Base-by-base conservation (phyloP, 176 grass and related monocot genomes). In the Tuctoria greenei region DNA sequence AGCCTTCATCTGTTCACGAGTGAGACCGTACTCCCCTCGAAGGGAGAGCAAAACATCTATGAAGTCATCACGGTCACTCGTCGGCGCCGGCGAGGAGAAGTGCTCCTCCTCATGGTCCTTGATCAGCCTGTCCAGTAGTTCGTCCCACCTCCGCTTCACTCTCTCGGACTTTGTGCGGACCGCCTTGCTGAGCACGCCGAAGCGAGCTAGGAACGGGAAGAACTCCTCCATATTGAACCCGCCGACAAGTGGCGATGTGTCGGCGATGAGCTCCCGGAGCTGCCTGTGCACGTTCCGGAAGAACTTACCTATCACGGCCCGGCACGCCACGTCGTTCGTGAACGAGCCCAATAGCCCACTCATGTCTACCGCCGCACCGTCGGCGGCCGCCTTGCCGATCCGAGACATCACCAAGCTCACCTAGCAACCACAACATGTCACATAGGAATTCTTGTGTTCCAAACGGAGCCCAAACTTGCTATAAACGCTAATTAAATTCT, bases 51-150 rank as follows among this genome's bases (percentile, higher is more conserved):
- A 44, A n/a, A 77, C 52, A 6, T 77, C 3, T 7, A 81, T 61
- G 42, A 89, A 85, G n/a, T 81, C 71, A 3, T 72, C 24, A 0
- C 55, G 64, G 6, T 64, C 34, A 11, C 1, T 11, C 2, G 28
- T 44, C 4, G 21, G 10, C 13, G 31, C 31, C 31, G 13, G n/a
- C 18, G 8, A 21, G 1, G 50, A n/a, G 54, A 5, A 2, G 23
- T 25, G 21, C 21, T 57, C 54, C 1, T 25, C 5, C 69, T 70
- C 81, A 8, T 52, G 77, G 4, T 84, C 86, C 5, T 77, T 7
- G 40, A 85, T 84, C 18, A 77, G 20, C 39, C 49, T 7, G 1
- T 85, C 66, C 27, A 89, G 77, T 59, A 84, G 40, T 8, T 81
- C 12, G 61, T 89, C 86, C 86, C 77, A 89, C 54, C 54, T 10